Evolutionary conservation across 768 basidiomycete genomes (phyloP).

Genomic region (Neoboletus brunneissimus): DNA sequence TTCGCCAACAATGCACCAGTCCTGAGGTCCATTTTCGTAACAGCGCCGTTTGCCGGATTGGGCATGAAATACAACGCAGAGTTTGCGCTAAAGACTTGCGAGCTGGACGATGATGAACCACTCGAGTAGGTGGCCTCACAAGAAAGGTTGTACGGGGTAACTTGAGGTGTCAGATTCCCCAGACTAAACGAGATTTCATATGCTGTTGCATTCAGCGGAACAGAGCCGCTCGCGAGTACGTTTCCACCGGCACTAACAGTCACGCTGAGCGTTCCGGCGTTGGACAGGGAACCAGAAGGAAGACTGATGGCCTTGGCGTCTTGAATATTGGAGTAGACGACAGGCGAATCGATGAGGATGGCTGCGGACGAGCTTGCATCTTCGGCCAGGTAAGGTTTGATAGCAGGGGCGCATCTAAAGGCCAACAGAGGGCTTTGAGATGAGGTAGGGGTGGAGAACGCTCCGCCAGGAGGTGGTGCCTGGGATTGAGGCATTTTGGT

Average conservation of each 20-base stretch:
- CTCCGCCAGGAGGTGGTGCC: slow-evolving; percentile 48
- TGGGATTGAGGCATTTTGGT: slow-evolving; percentile 31
- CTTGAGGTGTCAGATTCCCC: slow-evolving; percentile 41
- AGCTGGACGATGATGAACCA: slow-evolving; percentile 30
- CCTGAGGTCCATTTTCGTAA: slow-evolving; percentile 58
- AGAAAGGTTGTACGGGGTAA: slow-evolving; percentile 28
- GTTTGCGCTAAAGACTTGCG: slow-evolving; percentile 42
- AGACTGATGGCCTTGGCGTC: slow-evolving; percentile 44
- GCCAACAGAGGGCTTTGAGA: slow-evolving; percentile 47
- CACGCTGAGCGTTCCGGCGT: slow-evolving; percentile 35
- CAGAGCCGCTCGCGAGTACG: slow-evolving; percentile 41
- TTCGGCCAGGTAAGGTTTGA: slow-evolving; percentile 56
- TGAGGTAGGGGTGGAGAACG: slow-evolving; percentile 39
- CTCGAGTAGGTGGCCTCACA: slow-evolving; percentile 26
- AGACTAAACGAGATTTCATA: slow-evolving; percentile 49
- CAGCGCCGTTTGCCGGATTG: slow-evolving; percentile 43
- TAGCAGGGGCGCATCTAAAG: slow-evolving; percentile 55
- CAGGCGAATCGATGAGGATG: slow-evolving; percentile 51
- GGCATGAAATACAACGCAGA: slow-evolving; percentile 50
- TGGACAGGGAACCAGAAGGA: slow-evolving; percentile 26
- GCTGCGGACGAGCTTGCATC: slow-evolving; percentile 43
- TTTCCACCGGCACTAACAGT: slow-evolving; percentile 45
- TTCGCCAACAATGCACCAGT: slow-evolving; percentile 54
- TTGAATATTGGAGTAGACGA: slow-evolving; percentile 45
- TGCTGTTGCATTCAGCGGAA: slow-evolving; percentile 51